Percentiles rank a stretch among this genome's conserved stretches.
These are phyloP conservation scores for Penicillium sp. DNA, from an alignment of 2,329 filamentous ascomycete genomes.

Conservation along the genomic window DNA sequence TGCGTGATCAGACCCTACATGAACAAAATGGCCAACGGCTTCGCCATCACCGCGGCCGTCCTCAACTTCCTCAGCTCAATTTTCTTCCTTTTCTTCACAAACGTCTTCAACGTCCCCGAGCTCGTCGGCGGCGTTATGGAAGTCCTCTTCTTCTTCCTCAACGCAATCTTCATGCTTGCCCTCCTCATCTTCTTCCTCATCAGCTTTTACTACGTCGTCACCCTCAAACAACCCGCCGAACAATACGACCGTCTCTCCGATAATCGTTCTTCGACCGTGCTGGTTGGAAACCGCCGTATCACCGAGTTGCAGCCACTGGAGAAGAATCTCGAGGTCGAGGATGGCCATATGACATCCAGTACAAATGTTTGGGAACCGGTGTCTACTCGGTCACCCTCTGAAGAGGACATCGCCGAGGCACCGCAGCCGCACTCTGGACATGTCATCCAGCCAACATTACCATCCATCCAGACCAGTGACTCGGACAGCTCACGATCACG, in stretches of 20 bases:
- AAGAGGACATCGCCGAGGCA: conserved; percentile 1
- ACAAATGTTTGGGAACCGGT: conserved; percentile 1
- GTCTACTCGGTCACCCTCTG: not conserved
- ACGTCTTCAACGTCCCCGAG: conserved; percentile 79
- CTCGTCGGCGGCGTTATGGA: conserved; percentile 87
- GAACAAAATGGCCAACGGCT: conserved; percentile 96
- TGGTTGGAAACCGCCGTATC: conserved; percentile 81
- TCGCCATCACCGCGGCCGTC: conserved; percentile 88
- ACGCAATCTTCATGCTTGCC: conserved; percentile 80
- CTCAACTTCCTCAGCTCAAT: conserved; percentile 90
- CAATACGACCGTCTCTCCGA: conserved; percentile 95
- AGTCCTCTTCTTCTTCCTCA: conserved; percentile 84
- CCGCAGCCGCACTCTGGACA: not conserved
- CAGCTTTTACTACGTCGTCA: conserved; percentile 75
- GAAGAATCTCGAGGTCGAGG: conserved; percentile 46
- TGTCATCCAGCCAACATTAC: not conserved
- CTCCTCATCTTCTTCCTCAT: conserved; percentile 81
- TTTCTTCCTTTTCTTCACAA: conserved; percentile 85
- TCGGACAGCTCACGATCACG: conserved; percentile 61
- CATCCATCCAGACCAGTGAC: conserved; percentile 1
- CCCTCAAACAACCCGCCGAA: conserved; percentile 90
- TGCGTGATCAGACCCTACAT: conserved; percentile 89
- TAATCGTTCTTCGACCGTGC: conserved; percentile 94
- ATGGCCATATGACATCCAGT: not conserved
- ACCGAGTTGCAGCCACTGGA: conserved; percentile 90